Evolutionary conservation across 2,329 filamentous ascomycete species (phyloP), one percentile per base, ranked within the genome.

Genomic region (Colletotrichum endophyticum): DNA sequence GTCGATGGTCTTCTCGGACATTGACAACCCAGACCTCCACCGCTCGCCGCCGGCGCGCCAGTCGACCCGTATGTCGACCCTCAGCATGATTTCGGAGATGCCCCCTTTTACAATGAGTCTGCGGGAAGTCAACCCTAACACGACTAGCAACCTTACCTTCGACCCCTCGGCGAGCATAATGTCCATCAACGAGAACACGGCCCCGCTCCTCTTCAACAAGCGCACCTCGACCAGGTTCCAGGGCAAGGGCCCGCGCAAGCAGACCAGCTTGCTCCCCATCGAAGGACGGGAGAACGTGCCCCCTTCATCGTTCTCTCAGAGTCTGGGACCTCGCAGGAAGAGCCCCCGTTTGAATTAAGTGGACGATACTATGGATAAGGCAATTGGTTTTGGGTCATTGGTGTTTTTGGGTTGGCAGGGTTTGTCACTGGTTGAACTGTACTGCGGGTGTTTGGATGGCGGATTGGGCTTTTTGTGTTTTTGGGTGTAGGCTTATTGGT

Each of bases 231-330:
- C 83, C 73, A 80, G 79, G 39, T 80, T 82, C 12, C 81, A 83
- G 74, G 77, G 84, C 74, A 84, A 82, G 75, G 80, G 82, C 9
- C 30, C 59, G n/a, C 83, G 82, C 53, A 85, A 84, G 71, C 84
- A 83, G 79, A 80, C 78, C 53, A 79, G 81, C 16, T 77, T 83
- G 36, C 76, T 84, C 19, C 78, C 79, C 59, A 81, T 82, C 1
- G 88, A 90, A 64, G 90, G 89, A 8, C 83, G 88, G 59, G 90
- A 92, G 82, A 92, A 92, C 75, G 77, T 89, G 73, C 87, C 88
- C 49, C 85, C 85, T 9, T 78, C 83, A 66, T 83, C 85, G n/a
- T 86, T 89, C 77, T 84, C 86, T 25, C 84, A 89, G 81, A 88
- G 88, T 67, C 77, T 85, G 32, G 77, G 77, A 11, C 84, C 86